Conservation (phyloP, 768 basidiomycete genomes). For the Paxillus ammoniavirescens region DNA sequence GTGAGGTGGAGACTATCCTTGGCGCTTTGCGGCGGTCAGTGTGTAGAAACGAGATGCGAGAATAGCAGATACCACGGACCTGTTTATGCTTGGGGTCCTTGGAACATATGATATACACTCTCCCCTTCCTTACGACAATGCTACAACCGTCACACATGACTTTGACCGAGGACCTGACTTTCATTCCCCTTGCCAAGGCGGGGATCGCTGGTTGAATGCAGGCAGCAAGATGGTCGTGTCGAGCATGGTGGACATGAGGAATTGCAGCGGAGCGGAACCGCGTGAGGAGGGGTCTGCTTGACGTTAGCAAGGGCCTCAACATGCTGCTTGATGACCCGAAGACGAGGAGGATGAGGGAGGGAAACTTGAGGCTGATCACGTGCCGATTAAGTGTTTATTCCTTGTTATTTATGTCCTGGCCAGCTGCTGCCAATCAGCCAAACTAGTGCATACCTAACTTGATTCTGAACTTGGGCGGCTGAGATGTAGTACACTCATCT, state of each 20-base stretch:
- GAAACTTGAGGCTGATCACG: conserved; percentile 2
- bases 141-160: conserved; percentile 92
- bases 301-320: conserved; percentile 64
- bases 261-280: conserved; percentile 45
- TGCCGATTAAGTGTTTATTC: not conserved
- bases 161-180: conserved; percentile 94
- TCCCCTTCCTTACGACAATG: conserved; percentile 85
- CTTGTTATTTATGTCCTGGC: too few relatives aligned
- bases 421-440: too few relatives aligned
- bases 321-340: conserved; percentile 31
- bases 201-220: conserved; percentile 24
- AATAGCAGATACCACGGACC: conserved; percentile 43
- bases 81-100: conserved; percentile 98
- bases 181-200: conserved; percentile 75
- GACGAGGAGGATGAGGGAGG: not conserved
- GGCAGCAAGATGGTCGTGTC: conserved; percentile 21
- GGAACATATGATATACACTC: conserved; percentile 88
- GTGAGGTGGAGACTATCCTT: conserved; percentile 45
- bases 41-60: not conserved
- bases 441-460: too few relatives aligned
- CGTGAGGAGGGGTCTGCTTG: conserved; percentile 58
- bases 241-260: conserved; percentile 32
- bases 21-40: conserved; percentile 46
- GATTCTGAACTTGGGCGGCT: too few relatives aligned
- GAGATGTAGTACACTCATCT: too few relatives aligned